Evolutionary conservation across 768 basidiomycete species (phyloP).

Genomic region (Boletus barrowsii): DNA sequence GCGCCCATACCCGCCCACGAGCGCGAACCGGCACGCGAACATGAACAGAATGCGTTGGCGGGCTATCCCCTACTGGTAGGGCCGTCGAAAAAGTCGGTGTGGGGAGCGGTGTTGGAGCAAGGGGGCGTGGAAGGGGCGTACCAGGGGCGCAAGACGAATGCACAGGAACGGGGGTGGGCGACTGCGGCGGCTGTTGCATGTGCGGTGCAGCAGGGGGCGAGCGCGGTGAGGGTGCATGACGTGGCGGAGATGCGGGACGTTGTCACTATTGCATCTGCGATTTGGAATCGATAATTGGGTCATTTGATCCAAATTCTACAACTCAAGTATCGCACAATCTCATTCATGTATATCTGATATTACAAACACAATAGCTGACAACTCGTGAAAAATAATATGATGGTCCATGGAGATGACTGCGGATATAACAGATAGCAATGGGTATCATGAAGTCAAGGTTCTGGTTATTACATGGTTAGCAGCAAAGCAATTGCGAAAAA

Average conservation of each 20-base stretch:
- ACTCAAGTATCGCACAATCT: too few relatives aligned
- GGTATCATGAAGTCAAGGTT: too few relatives aligned
- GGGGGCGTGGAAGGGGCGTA: slow-evolving; percentile 38
- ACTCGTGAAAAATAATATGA: too few relatives aligned
- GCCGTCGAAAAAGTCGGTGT: slow-evolving; percentile 79
- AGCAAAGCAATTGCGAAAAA: too few relatives aligned
- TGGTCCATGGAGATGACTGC: too few relatives aligned
- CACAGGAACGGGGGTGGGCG: slow-evolving; percentile 70
- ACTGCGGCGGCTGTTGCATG: slow-evolving; percentile 76
- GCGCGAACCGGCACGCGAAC: slow-evolving; percentile 35
- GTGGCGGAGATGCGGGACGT: slow-evolving; percentile 71
- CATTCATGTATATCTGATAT: too few relatives aligned
- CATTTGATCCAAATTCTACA: too few relatives aligned
- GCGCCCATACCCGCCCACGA: slow-evolving; percentile 40
- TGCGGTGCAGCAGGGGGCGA: slow-evolving; percentile 68
- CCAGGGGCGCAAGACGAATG: slow-evolving; percentile 50
- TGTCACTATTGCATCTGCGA: slow-evolving; percentile 58
- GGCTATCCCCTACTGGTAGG: slow-evolving; percentile 74
- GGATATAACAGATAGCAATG: too few relatives aligned
- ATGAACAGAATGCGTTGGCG: slow-evolving; percentile 32
- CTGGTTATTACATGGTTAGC: too few relatives aligned
- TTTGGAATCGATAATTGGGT: slow-evolving; percentile 40
- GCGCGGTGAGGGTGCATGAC: slow-evolving; percentile 82
- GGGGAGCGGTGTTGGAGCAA: slow-evolving; percentile 61
- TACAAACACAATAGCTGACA: too few relatives aligned